Evolutionary conservation across 1,284 basidiomycete genomes (phyloP).

Genomic region (Singerocomus inundabilis): DNA sequence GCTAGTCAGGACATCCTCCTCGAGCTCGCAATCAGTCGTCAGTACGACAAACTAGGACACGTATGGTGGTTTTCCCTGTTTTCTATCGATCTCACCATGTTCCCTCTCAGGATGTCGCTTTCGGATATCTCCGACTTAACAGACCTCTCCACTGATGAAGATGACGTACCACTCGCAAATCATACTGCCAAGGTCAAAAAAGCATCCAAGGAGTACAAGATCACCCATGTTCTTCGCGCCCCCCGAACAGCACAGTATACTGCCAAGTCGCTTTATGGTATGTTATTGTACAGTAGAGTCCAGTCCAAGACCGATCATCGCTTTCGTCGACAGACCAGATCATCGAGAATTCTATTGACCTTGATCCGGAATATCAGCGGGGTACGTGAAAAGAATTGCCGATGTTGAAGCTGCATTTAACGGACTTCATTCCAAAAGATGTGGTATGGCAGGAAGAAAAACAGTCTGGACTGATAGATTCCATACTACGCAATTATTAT

Average conservation of each 20-base stretch:
- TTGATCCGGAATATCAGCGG: slow-evolving; percentile 55
- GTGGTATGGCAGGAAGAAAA: slow-evolving; percentile 49
- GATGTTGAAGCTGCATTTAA: slow-evolving; percentile 3
- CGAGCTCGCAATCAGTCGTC: background rate
- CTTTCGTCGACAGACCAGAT: slow-evolving; percentile 42
- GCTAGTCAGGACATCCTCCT: background rate
- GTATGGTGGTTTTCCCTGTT: background rate
- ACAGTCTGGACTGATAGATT: slow-evolving; percentile 52
- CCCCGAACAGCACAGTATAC: slow-evolving; percentile 46
- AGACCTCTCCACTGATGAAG: slow-evolving; percentile 42
- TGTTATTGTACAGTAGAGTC: background rate
- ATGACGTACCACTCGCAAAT: slow-evolving; percentile 31
- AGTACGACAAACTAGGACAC: background rate
- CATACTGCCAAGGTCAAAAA: slow-evolving; percentile 23
- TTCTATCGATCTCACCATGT: slow-evolving; percentile 1
- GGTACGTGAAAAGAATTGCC: slow-evolving; percentile 29
- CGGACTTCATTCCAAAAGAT: slow-evolving; percentile 31
- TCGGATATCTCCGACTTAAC: slow-evolving; percentile 44
- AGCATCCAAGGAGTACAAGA: slow-evolving; percentile 35
- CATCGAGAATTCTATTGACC: slow-evolving; percentile 42
- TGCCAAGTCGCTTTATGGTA: slow-evolving; percentile 46
- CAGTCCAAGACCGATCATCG: background rate
- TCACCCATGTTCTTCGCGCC: slow-evolving; percentile 36
- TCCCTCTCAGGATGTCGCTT: slow-evolving; percentile 29
- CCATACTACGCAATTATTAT: slow-evolving; percentile 55